Conservation (phyloP, 129 eudicot species). For the Helichrysum umbraculigerum region DNA sequence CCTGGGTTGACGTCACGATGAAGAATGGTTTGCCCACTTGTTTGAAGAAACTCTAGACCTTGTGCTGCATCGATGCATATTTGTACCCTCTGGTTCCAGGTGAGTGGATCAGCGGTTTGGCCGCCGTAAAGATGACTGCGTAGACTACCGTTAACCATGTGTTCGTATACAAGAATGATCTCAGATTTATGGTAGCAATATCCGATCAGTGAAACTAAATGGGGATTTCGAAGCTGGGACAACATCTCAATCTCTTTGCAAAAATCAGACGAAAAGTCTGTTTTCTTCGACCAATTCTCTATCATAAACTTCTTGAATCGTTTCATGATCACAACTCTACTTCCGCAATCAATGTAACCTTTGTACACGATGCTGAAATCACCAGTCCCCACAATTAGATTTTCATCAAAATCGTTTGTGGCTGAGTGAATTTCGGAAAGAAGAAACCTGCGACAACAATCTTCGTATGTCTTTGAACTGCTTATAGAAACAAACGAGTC, state of each 20-base stretch:
- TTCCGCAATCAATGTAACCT: conserved; percentile 37
- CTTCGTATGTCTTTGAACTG: conserved; percentile 35
- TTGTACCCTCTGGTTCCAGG: conserved; percentile 33
- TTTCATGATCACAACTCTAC: conserved; percentile 27
- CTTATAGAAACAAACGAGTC: conserved; percentile 32
- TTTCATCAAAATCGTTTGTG: conserved; percentile 37
- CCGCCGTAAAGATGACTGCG: conserved; percentile 18
- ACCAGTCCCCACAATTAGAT: conserved; percentile 30
- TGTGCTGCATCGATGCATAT: conserved; percentile 41
- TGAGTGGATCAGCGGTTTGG: conserved; percentile 12
- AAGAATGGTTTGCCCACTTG: conserved; percentile 9
- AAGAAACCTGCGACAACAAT: conserved; percentile 25
- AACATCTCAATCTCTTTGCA: conserved; percentile 34
- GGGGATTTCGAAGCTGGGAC: conserved; percentile 20
- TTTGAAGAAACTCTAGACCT: conserved; percentile 34
- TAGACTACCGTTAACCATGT: conserved; percentile 30
- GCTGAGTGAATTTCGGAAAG: conserved; percentile 35
- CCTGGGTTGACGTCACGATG: conserved; percentile 35
- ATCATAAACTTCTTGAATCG: conserved; percentile 30
- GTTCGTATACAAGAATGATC: conserved; percentile 36
- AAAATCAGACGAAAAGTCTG: conserved; percentile 19
- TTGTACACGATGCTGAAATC: conserved; percentile 33
- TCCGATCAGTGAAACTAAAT: conserved; percentile 37
- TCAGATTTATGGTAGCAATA: conserved; percentile 34
- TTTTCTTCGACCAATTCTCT: conserved; percentile 32